A percentile compares a stretch with the other conserved stretches of the same genome.
These are phyloP conservation scores for Thermothelomyces thermophilus DNA, from an alignment of 2,329 filamentous ascomycete genomes.

Conservation along the genomic window DNA sequence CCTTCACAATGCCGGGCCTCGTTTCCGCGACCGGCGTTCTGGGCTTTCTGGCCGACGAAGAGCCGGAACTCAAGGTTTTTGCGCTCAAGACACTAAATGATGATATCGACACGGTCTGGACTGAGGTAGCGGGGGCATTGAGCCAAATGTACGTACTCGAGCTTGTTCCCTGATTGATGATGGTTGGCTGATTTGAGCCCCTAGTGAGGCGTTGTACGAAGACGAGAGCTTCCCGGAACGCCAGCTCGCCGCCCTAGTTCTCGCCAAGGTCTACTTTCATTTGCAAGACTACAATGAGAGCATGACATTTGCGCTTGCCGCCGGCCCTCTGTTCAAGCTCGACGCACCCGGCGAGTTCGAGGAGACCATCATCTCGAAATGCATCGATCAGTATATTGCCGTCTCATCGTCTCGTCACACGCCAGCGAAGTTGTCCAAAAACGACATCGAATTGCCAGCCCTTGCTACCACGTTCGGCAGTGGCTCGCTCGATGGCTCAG, in stretches of 20 bases:
- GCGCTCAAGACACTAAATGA: slow-evolving; percentile 92
- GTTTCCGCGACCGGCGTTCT: slow-evolving; percentile 91
- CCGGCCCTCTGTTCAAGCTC: slow-evolving; percentile 90
- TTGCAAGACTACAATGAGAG: slow-evolving; percentile 98
- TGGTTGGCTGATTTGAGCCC: slow-evolving; percentile 16
- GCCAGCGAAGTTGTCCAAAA: slow-evolving; percentile 37
- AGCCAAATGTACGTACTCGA: slow-evolving; percentile 69
- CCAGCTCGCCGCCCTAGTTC: slow-evolving; percentile 86
- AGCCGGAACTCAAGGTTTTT: slow-evolving; percentile 89
- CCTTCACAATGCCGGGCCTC: slow-evolving; percentile 70
- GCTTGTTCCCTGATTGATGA: neutral
- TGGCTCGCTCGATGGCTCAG: slow-evolving; percentile 59
- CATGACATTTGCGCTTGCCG: slow-evolving; percentile 94
- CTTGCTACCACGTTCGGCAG: slow-evolving; percentile 73
- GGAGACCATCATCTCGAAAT: slow-evolving; percentile 98
- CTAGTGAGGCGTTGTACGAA: slow-evolving; percentile 92
- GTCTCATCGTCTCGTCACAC: slow-evolving; percentile 51
- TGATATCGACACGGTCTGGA: slow-evolving; percentile 96
- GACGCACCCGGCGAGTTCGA: slow-evolving; percentile 91
- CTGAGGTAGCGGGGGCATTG: slow-evolving; percentile 86
- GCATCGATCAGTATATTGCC: slow-evolving; percentile 94
- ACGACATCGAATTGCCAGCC: slow-evolving; percentile 51
- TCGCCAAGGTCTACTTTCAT: slow-evolving; percentile 98
- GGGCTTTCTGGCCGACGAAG: slow-evolving; percentile 91
- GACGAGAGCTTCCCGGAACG: slow-evolving; percentile 91